Evolutionary conservation across 2,329 filamentous ascomycete species (phyloP), one percentile per base, ranked within the genome.

Genomic region (Geosmithia flava): DNA sequence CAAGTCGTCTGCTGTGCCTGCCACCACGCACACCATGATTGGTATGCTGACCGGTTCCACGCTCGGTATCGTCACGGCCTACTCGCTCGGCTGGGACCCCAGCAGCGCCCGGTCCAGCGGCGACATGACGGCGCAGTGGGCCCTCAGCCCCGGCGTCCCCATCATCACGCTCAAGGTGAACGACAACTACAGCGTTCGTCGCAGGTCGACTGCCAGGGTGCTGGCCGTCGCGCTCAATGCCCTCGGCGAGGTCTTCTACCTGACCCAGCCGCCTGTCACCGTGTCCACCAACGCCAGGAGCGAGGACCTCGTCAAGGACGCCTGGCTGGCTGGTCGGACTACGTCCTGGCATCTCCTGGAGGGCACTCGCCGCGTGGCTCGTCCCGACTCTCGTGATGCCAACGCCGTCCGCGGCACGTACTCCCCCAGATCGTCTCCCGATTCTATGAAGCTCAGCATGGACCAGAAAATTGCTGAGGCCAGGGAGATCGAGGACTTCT

Each of bases 201-300:
- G 90, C 29, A 82, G 83, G 59, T 69, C 76, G 3, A 71, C 81
- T 46, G 77, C 79, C 13, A 81, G 90, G 27, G 77, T 93, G 13
- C 97, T 89, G 88, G 88, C 87, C n/a, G 83, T 91, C 42, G 87
- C 81, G n/a, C 67, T 98, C 47, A 98, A 98, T 61, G 91, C 93
- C 0, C 71, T 98, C 8, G 93, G 93, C 1, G 93, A 98, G 62
- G 71, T 95, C 0, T 97, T 84, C 62, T 95, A 91, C 55, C 70
- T 97, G 1, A 84, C 78, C 1, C 81, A 87, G 45, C 72, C 83
- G 7, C 88, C 87, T 0, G 72, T 73, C 37, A 68, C 75, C 19
- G 69, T 76, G 7, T 55, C 70, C 4, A 68, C 71, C 30, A 72
- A 73, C 49, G 63, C 64, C 37, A 73, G 68, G 52, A 62, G 66